These are phyloP conservation scores for Grifola frondosa DNA, from an alignment of 1,284 basidiomycete species.

Conservation along the genomic window DNA sequence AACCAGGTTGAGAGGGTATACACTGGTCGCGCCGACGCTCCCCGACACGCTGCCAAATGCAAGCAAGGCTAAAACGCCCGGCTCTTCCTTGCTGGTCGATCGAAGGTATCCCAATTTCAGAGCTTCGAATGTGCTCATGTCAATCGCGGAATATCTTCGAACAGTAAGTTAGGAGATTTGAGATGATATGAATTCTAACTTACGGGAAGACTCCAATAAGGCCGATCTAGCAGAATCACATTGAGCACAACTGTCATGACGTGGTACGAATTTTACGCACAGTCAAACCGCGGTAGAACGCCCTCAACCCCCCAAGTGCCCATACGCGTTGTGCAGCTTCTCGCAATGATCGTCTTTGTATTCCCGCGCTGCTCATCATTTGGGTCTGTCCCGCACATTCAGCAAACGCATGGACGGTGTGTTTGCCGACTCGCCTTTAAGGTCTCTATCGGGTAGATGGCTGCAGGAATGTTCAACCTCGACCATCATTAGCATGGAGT, in stretches of 20 bases:
- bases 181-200: constrained; percentile 27
- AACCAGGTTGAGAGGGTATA: constrained; percentile 92
- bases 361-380: constrained; percentile 85
- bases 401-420: constrained; percentile 5
- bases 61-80: constrained; percentile 78
- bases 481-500: constrained; percentile 6
- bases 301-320: constrained; percentile 78
- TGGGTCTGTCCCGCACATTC: constrained; percentile 59
- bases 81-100: constrained; percentile 81
- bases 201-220: constrained; percentile 89
- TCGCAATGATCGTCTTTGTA: constrained; percentile 58
- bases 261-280: constrained; percentile 49
- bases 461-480: constrained; percentile 40
- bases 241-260: background rate
- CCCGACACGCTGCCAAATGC: constrained; percentile 89
- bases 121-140: constrained; percentile 94
- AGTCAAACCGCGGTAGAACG: constrained; percentile 90
- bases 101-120: constrained; percentile 82
- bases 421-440: constrained; percentile 56
- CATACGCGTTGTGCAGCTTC: constrained; percentile 68
- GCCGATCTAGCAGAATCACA: constrained; percentile 61
- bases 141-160: constrained; percentile 82
- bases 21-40: constrained; percentile 87
- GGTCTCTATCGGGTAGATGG: constrained; percentile 88
- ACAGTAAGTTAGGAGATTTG: constrained; percentile 7